Evolutionary conservation across 2,329 filamentous ascomycete genomes (phyloP).

Genomic region (Neophaeococcomyces aloes): DNA sequence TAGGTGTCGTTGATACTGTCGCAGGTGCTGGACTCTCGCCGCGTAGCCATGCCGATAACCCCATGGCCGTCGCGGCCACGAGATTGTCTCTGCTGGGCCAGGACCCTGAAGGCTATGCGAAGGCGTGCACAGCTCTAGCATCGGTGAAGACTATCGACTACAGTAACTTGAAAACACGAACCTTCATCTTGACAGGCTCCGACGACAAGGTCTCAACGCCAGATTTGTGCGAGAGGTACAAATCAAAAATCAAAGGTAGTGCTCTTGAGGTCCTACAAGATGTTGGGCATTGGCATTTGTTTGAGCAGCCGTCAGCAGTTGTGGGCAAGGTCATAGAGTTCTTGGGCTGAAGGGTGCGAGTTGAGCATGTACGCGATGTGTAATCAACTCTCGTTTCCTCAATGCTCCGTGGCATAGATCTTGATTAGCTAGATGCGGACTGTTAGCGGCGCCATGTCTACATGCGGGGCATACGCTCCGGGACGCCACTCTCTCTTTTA

Average conservation of each 20-base stretch:
- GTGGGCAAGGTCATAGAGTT: conserved; percentile 22
- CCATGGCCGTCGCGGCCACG: conserved; percentile 34
- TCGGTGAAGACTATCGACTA: conserved; percentile 29
- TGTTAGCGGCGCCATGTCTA: no score
- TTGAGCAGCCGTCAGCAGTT: conserved; percentile 36
- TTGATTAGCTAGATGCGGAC: no score
- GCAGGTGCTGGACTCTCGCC: conserved; percentile 29
- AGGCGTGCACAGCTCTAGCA: conserved; percentile 42
- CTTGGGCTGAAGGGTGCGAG: no score
- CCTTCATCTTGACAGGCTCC: conserved; percentile 36
- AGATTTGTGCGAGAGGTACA: conserved; percentile 25
- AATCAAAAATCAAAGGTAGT: conserved; percentile 16
- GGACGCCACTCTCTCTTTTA: no score
- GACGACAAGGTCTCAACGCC: conserved; percentile 37
- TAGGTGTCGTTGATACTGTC: conserved; percentile 32
- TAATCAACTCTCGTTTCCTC: no score
- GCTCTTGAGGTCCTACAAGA: conserved; percentile 22
- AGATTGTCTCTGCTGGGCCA: conserved; percentile 37
- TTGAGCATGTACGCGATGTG: no score
- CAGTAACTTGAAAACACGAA: conserved; percentile 25
- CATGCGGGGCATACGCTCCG: no score
- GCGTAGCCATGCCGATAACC: conserved; percentile 31
- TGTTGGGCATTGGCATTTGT: conserved; percentile 43
- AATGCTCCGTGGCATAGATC: no score
- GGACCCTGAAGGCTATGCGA: conserved; percentile 46